These are phyloP conservation scores for Saccharum officinarum DNA, from an alignment of 176 grass and related monocot species.

Conservation along the genomic window DNA sequence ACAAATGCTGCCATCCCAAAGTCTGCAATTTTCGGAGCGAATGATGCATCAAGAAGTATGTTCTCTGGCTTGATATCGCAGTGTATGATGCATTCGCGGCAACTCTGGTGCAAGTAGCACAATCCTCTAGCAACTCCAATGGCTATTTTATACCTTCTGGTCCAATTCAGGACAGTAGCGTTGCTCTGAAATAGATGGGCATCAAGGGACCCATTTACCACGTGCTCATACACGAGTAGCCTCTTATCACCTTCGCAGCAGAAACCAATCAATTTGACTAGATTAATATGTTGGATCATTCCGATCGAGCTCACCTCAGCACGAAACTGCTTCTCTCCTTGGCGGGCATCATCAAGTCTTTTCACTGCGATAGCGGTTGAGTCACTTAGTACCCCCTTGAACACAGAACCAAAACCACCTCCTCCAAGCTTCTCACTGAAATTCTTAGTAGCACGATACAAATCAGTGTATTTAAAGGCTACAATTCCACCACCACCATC, in stretches of 20 bases:
- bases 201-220: not conserved
- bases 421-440: not conserved
- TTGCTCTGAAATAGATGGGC: constrained; percentile 2
- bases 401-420: not conserved
- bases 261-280: not conserved
- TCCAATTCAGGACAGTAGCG: not conserved
- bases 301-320: not conserved
- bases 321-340: not conserved
- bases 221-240: not conserved
- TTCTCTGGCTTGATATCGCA: constrained; percentile 49
- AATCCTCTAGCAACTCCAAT: constrained; percentile 41
- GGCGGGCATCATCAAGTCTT: not conserved
- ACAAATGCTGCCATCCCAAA: constrained; percentile 51
- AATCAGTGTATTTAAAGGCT: not conserved
- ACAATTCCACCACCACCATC: not conserved
- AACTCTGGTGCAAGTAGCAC: constrained; percentile 44
- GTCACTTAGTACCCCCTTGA: not conserved
- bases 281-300: not conserved
- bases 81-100: constrained; percentile 48
- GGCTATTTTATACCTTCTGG: not conserved
- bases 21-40: constrained; percentile 48
- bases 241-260: not conserved
- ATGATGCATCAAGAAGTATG: constrained; percentile 25
- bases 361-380: not conserved
- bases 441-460: not conserved